Percentiles rank a stretch among this genome's conserved stretches.
Evolutionary conservation across 2,329 filamentous ascomycete genomes (phyloP).

Genomic region (Ambrosiella beaveri): DNA sequence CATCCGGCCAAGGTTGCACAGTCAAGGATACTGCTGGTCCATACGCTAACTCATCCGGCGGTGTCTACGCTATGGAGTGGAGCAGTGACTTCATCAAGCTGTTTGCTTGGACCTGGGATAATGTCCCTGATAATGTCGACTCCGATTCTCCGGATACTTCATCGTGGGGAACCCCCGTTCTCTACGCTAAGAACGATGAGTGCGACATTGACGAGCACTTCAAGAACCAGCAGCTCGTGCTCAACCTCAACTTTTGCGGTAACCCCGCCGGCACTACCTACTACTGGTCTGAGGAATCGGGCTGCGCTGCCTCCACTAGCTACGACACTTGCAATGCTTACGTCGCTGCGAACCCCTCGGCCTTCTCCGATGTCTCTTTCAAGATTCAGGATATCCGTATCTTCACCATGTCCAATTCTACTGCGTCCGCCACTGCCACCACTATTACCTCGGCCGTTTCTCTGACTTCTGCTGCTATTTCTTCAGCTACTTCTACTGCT

Average conservation of each 20-base stretch:
- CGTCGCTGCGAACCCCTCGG: conserved; percentile 21
- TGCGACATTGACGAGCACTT: conserved; percentile 52
- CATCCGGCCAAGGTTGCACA: conserved; percentile 24
- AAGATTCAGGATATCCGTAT: conserved; percentile 9
- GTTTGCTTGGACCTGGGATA: conserved; percentile 22
- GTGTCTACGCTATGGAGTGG: conserved; percentile 30
- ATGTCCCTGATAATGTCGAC: conserved; percentile 21
- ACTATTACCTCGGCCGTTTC: not conserved
- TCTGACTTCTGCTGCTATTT: not conserved
- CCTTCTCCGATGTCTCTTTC: conserved; percentile 19
- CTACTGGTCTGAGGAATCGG: conserved; percentile 16
- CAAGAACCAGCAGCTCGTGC: conserved; percentile 49
- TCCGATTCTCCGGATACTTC: conserved; percentile 38
- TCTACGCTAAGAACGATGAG: conserved; percentile 35
- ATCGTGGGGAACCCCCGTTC: conserved; percentile 46
- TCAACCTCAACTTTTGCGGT: conserved; percentile 62
- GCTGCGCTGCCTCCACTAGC: conserved; percentile 17
- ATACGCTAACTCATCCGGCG: conserved; percentile 23
- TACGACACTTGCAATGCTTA: conserved; percentile 21
- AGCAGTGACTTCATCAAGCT: conserved; percentile 24
- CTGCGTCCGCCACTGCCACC: conserved; percentile 4
- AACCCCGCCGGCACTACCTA: conserved; percentile 37
- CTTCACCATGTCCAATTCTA: not conserved
- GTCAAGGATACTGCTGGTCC: conserved; percentile 23
- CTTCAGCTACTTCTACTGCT: not conserved